phyloP scores from a whole-genome alignment of 805 yeast genomes.

The Cyberlindnera saturnus region DNA sequence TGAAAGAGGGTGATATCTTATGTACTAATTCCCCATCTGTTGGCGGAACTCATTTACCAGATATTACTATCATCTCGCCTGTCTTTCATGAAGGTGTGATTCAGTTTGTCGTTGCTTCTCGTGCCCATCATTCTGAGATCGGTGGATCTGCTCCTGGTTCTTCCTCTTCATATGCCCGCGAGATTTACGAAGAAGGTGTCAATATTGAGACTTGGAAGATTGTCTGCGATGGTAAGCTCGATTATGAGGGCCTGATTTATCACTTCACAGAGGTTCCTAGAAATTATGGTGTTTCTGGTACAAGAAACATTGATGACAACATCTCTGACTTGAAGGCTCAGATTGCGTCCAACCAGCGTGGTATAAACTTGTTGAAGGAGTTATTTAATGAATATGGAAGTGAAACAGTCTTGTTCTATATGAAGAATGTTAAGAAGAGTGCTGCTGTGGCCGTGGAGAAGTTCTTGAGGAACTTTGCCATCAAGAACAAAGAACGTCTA shows the following conservation, averaged over 20 bases:
- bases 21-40: conserved; percentile 38
- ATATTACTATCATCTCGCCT: conserved; percentile 53
- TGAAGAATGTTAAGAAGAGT: conserved; percentile 39
- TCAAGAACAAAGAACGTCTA: conserved; percentile 29
- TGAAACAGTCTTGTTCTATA: conserved; percentile 38
- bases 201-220: conserved; percentile 47
- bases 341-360: conserved; percentile 48
- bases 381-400: conserved; percentile 38
- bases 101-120: conserved; percentile 47
- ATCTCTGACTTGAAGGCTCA: conserved; percentile 43
- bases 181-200: conserved; percentile 51
- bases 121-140: conserved; percentile 60
- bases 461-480: conserved; percentile 32
- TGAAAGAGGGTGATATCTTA: conserved; percentile 38
- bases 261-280: conserved; percentile 42
- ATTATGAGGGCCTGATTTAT: conserved; percentile 43
- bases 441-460: conserved; percentile 43
- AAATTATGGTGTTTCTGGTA: conserved; percentile 47
- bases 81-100: conserved; percentile 41
- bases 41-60: conserved; percentile 45
- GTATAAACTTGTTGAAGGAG: conserved; percentile 37
- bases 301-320: conserved; percentile 49
- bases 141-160: conserved; percentile 58
- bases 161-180: conserved; percentile 49
- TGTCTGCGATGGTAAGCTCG: conserved; percentile 43